Percentiles rank a stretch among this genome's conserved stretches.
These are phyloP conservation scores for Soucietia sequanensis DNA, from an alignment of 805 yeast species.

Conservation along the genomic window DNA sequence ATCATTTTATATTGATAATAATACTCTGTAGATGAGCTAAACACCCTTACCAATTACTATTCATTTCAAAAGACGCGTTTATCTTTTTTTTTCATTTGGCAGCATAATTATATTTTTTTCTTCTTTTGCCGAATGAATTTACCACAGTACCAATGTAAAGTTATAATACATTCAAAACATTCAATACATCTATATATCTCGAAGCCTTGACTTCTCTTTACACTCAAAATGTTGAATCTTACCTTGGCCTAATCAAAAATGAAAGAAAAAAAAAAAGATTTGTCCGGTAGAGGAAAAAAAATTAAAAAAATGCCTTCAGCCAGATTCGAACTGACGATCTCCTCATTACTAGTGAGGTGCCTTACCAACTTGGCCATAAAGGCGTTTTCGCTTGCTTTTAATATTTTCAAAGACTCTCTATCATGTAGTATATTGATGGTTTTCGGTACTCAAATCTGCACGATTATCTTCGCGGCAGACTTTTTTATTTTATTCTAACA, in stretches of 20 bases:
- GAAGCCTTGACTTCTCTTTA: background rate
- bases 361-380: slow-evolving; percentile 5
- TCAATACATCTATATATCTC: background rate
- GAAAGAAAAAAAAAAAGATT: background rate
- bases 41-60: too few species aligned
- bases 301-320: slow-evolving; percentile 3
- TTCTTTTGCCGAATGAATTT: too few species aligned
- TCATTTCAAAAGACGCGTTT: too few species aligned
- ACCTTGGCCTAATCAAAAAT: background rate
- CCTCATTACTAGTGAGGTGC: slow-evolving; percentile 5
- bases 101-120: too few species aligned
- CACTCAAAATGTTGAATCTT: background rate
- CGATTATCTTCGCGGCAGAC: too few species aligned
- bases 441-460: too few species aligned
- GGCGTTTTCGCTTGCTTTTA: too few species aligned
- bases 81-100: too few species aligned
- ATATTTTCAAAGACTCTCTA: too few species aligned
- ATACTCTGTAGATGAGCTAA: too few species aligned
- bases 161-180: background rate
- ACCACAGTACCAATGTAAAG: background rate
- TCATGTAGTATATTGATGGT: too few species aligned
- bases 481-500: too few species aligned
- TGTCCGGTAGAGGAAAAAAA: background rate
- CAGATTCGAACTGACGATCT: slow-evolving; percentile 6
- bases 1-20: slow-evolving; percentile 1